Percentiles rank a stretch among this genome's conserved stretches.
Evolutionary conservation across 2,329 filamentous ascomycete genomes (phyloP).

Genomic region (Nakataea oryzae): DNA sequence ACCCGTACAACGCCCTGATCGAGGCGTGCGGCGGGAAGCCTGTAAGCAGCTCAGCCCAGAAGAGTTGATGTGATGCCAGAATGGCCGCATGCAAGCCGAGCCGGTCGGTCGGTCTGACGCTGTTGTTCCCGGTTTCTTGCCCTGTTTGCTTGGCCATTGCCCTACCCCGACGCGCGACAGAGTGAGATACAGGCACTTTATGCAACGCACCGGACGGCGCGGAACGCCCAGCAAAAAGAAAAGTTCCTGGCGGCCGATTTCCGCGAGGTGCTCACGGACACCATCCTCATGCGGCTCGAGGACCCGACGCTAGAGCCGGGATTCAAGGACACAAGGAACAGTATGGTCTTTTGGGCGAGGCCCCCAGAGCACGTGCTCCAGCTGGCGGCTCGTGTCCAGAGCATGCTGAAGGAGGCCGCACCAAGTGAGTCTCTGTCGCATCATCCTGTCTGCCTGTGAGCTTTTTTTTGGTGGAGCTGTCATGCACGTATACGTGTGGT

Average conservation of each 20-base stretch:
- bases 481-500: too few relatives aligned
- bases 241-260: slow-evolving; percentile 64
- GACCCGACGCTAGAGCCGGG: slow-evolving; percentile 52
- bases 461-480: too few relatives aligned
- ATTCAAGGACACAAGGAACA: slow-evolving; percentile 68
- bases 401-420: slow-evolving; percentile 49
- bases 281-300: slow-evolving; percentile 60
- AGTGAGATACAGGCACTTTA: slow-evolving; percentile 63
- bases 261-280: slow-evolving; percentile 62
- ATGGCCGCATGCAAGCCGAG: neutral
- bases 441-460: slow-evolving; percentile 2
- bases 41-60: slow-evolving; percentile 40
- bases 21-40: slow-evolving; percentile 53
- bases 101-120: too few relatives aligned
- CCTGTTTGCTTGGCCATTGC: neutral
- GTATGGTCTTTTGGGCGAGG: slow-evolving; percentile 80
- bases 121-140: neutral
- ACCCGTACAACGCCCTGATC: slow-evolving; percentile 70
- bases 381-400: slow-evolving; percentile 60
- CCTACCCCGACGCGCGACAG: slow-evolving; percentile 23
- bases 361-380: slow-evolving; percentile 62
- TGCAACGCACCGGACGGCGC: slow-evolving; percentile 58
- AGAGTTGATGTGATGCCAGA: neutral
- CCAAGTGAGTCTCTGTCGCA: slow-evolving; percentile 49
- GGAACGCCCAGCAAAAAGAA: slow-evolving; percentile 65